A percentile compares a stretch with the other conserved stretches of the same genome.
phyloP scores from a whole-genome alignment of 2,329 filamentous ascomycete genomes.

The Penicillium sp. region DNA sequence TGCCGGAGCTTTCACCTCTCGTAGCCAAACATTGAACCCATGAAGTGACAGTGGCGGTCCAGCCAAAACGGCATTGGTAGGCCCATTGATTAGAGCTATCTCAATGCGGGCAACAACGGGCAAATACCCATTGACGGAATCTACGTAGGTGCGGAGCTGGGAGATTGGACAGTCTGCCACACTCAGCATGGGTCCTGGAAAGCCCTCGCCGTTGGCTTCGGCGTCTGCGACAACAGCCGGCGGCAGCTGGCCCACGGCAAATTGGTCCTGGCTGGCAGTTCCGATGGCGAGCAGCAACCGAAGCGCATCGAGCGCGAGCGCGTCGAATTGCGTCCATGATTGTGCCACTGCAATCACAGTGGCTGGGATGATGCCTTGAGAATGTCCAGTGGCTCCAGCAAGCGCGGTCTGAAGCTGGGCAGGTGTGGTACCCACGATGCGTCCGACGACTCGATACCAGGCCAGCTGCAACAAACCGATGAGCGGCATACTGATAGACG shows the following conservation, averaged over 20 bases:
- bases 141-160: not conserved
- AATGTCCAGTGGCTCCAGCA: not conserved
- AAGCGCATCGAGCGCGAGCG: not conserved
- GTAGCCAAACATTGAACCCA: constrained; percentile 12
- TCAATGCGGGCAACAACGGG: not conserved
- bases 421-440: not conserved
- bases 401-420: not conserved
- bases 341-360: not conserved
- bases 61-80: not conserved
- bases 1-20: not conserved
- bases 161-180: not conserved
- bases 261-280: not conserved
- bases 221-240: not conserved
- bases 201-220: not conserved
- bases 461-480: constrained; percentile 39
- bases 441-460: not conserved
- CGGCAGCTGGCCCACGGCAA: not conserved
- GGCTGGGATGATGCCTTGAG: not conserved
- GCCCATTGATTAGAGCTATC: not conserved
- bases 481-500: constrained; percentile 39
- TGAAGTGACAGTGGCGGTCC: constrained; percentile 30
- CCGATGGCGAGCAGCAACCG: not conserved
- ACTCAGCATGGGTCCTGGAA: not conserved
- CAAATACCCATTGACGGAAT: not conserved
- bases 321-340: not conserved